phyloP scores from a whole-genome alignment of 129 eudicot genomes.

The Centaurea solstitialis region DNA sequence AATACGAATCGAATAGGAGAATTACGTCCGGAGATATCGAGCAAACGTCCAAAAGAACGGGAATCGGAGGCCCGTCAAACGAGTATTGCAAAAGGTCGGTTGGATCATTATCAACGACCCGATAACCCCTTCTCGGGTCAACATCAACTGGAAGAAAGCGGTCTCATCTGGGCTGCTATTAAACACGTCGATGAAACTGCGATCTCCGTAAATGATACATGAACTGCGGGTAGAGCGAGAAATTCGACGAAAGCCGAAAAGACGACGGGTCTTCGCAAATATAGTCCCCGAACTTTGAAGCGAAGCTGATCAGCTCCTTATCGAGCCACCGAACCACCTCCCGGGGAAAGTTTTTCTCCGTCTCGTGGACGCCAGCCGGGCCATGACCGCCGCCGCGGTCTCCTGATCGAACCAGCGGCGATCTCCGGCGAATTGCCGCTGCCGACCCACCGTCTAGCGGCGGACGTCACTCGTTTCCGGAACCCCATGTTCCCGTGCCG shows the following conservation, averaged over 20 bases:
- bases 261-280: conserved; percentile 87
- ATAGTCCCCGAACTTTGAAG: conserved; percentile 84
- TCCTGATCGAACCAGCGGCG: conserved; percentile 90
- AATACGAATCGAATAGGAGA: conserved; percentile 84
- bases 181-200: conserved; percentile 83
- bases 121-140: conserved; percentile 92
- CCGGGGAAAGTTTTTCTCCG: conserved; percentile 43
- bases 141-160: conserved; percentile 78
- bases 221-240: conserved; percentile 87
- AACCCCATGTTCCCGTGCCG: conserved; percentile 69
- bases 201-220: conserved; percentile 92
- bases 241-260: conserved; percentile 80
- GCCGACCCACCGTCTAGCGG: conserved; percentile 89
- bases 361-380: conserved; percentile 75
- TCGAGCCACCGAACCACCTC: conserved; percentile 92
- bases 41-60: conserved; percentile 87
- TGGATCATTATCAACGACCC: conserved; percentile 89
- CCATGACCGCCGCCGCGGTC: conserved; percentile 87
- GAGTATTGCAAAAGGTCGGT: conserved; percentile 90
- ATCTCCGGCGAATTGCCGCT: conserved; percentile 65
- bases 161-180: conserved; percentile 96
- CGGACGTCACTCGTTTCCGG: conserved; percentile 82
- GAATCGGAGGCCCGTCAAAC: conserved; percentile 88
- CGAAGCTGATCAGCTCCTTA: conserved; percentile 63
- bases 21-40: conserved; percentile 87